Base-by-base conservation (phyloP, 2,329 filamentous ascomycete genomes). In the Colletotrichum sp. region DNA sequence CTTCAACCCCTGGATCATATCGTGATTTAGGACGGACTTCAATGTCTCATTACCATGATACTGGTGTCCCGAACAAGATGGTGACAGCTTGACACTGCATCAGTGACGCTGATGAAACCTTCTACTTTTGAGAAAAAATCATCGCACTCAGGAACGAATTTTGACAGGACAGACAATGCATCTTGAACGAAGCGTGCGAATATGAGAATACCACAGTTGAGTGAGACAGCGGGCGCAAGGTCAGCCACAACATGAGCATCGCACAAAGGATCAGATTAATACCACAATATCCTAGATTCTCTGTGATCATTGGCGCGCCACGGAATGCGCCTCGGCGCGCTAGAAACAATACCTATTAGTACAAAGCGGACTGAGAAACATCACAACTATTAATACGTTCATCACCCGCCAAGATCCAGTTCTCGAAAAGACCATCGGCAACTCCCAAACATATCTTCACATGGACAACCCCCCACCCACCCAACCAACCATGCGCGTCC, bases 401-500 rank as follows among this genome's bases (percentile, higher is more conserved):
- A 0, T 13, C 2, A 8, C 43, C 43, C 43, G 43, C 43, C 43
- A 51, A 51, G 43, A 51, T 51, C 36, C 34, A 36, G 7, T 8
- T 8, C 16, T 16, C 34, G 6, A 7, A 15, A 36, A 36, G 3
- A 3, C 15, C 34, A 16, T 16, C 34, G 16, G 1, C 18, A n/a
- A 6, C 5, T 18, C 31, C 11, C 18, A 21, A 4, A n/a, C 38
- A 7, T 6, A 0, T 3, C n/a, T 8, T 13, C 43, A 5, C n/a
- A 51, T 51, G 43, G 43, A 15, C 43, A 29, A 0, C 18, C 12
- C 36, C 18, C 27, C 12, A 18, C 5, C 43, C 2, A 33, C 18
- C 0, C 54, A 21, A 21, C 11, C 6, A 16, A 21, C 27, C 24
- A 69, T 73, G 51, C 66, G 36, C 21, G 59, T 73, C 29, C 70